phyloP scores from a whole-genome alignment of 1,284 basidiomycete species.

The Coniferiporia sulphurascens region DNA sequence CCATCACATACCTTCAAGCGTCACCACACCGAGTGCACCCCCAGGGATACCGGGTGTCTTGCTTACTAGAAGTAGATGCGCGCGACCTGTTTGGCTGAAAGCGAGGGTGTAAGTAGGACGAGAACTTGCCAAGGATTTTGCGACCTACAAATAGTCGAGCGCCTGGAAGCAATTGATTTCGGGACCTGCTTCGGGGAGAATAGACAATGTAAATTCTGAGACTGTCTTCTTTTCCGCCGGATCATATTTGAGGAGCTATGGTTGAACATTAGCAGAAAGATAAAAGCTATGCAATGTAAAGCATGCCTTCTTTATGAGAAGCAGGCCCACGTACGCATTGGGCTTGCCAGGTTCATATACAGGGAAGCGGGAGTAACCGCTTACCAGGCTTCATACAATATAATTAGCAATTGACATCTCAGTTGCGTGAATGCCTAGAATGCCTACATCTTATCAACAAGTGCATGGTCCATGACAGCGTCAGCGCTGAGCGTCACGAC shows the following conservation, averaged over 20 bases:
- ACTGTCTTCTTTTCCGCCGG: slow-evolving; percentile 77
- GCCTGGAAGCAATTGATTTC: slow-evolving; percentile 85
- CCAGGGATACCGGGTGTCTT: slow-evolving; percentile 74
- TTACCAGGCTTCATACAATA: slow-evolving; percentile 44
- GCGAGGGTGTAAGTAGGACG: too few species aligned
- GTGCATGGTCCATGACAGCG: slow-evolving; percentile 74
- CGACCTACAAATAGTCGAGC: slow-evolving; percentile 70
- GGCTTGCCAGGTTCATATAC: slow-evolving; percentile 78
- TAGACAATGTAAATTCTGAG: slow-evolving; percentile 67
- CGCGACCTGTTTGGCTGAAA: slow-evolving; percentile 38
- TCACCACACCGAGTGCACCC: slow-evolving; percentile 81
- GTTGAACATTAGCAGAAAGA: background rate
- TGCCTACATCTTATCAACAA: slow-evolving; percentile 68
- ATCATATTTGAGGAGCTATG: slow-evolving; percentile 86
- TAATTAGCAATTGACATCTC: background rate
- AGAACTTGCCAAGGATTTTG: too few species aligned
- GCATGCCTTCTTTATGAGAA: slow-evolving; percentile 78
- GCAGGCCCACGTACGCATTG: slow-evolving; percentile 79
- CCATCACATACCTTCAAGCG: slow-evolving; percentile 57
- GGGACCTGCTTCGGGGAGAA: slow-evolving; percentile 88
- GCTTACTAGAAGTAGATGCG: slow-evolving; percentile 88
- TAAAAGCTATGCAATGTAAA: slow-evolving; percentile 3
- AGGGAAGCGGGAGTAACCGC: slow-evolving; percentile 93
- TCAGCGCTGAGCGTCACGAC: slow-evolving; percentile 75
- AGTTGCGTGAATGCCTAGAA: background rate